Evolutionary conservation across 2,329 filamentous ascomycete species (phyloP).

Genomic region (Scedosporium boydii): DNA sequence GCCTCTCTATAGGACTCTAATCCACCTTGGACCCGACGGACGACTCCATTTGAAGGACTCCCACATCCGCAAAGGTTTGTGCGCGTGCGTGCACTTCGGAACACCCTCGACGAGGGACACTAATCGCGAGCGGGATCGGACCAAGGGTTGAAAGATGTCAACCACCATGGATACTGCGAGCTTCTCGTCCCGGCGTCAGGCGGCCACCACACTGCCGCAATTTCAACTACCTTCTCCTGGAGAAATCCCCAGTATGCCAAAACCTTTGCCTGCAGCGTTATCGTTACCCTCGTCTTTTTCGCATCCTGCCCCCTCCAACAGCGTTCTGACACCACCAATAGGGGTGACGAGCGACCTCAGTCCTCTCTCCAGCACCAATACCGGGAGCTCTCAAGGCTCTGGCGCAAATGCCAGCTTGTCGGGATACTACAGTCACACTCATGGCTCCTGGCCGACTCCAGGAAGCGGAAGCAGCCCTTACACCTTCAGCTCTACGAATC

Average conservation of each 20-base stretch:
- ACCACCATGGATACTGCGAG: constrained; percentile 24
- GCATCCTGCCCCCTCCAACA: constrained; percentile 37
- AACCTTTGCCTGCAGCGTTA: constrained; percentile 11
- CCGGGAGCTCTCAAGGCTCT: constrained; percentile 48
- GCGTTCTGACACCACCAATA: constrained; percentile 24
- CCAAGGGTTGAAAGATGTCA: constrained; percentile 1
- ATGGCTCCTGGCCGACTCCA: constrained; percentile 50
- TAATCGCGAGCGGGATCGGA: not conserved
- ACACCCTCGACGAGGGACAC: not conserved
- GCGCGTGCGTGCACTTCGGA: not conserved
- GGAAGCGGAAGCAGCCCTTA: constrained; percentile 32
- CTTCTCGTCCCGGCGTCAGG: constrained; percentile 61
- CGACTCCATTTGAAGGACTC: not conserved
- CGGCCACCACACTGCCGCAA: constrained; percentile 56
- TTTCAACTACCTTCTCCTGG: constrained; percentile 59
- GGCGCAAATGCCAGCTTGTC: constrained; percentile 32
- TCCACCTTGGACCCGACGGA: not conserved
- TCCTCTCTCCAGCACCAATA: constrained; percentile 53
- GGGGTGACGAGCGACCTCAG: constrained; percentile 49
- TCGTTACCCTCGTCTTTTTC: constrained; percentile 28
- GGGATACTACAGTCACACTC: constrained; percentile 40
- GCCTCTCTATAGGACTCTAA: not conserved
- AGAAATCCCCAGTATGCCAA: constrained; percentile 36
- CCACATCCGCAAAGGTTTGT: not conserved
- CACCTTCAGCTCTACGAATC: constrained; percentile 39